These are phyloP conservation scores for Lasiodiplodia gonubiensis DNA, from an alignment of 2,329 filamentous ascomycete genomes.

Conservation along the genomic window DNA sequence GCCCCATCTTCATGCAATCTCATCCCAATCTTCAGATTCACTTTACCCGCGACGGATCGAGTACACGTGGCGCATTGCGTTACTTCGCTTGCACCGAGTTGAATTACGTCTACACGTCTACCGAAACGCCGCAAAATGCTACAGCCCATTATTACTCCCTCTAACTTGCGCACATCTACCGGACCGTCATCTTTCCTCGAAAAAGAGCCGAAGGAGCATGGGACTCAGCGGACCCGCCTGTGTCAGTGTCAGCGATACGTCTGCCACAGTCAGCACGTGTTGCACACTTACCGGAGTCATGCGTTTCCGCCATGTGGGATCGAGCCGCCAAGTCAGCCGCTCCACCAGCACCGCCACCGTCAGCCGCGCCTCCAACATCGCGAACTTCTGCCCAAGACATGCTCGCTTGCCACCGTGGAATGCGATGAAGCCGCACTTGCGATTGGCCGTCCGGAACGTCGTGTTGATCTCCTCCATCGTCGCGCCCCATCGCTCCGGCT, in stretches of 20 bases:
- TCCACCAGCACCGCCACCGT: slow-evolving; percentile 43
- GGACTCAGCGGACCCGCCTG: slow-evolving; percentile 20
- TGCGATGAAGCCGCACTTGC: slow-evolving; percentile 49
- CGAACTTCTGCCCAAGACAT: slow-evolving; percentile 51
- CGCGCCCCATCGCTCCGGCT: slow-evolving; percentile 49
- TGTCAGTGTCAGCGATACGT: not conserved
- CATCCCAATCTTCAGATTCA: not conserved
- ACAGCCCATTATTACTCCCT: not conserved
- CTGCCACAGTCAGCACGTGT: not conserved
- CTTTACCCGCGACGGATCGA: not conserved
- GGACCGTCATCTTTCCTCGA: not conserved
- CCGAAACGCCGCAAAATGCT: slow-evolving; percentile 1
- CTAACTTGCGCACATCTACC: not conserved
- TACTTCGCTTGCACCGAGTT: not conserved
- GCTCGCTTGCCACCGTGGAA: slow-evolving; percentile 51
- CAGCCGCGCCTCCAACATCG: slow-evolving; percentile 46
- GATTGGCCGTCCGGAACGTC: slow-evolving; percentile 44
- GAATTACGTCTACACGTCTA: not conserved
- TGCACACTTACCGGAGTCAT: slow-evolving; percentile 43
- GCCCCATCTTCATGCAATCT: not conserved
- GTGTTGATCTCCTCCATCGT: slow-evolving; percentile 44
- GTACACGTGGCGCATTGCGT: not conserved
- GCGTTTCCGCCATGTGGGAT: slow-evolving; percentile 40
- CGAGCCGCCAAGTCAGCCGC: slow-evolving; percentile 40
- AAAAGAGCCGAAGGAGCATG: slow-evolving; percentile 12